Conservation (phyloP, 805 yeast species). For the Yamadazyma ubonensis region DNA sequence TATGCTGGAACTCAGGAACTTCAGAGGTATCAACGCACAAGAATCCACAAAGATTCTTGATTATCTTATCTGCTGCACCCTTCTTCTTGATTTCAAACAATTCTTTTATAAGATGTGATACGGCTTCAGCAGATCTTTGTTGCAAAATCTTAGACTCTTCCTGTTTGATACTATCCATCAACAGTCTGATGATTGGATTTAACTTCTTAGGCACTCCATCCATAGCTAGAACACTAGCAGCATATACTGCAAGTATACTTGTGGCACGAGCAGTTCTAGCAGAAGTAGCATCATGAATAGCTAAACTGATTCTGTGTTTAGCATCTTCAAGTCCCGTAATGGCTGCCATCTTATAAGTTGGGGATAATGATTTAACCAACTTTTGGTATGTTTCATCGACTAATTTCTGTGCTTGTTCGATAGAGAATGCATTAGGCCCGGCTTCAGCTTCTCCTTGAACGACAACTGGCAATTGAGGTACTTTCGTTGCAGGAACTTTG, state of each 20-base stretch:
- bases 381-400: conserved; percentile 63
- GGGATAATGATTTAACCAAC: conserved; percentile 57
- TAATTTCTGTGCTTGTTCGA: conserved; percentile 73
- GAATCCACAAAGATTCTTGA: conserved; percentile 88
- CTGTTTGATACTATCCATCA: conserved; percentile 88
- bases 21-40: conserved; percentile 94
- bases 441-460: conserved; percentile 95
- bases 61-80: conserved; percentile 84
- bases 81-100: conserved; percentile 56
- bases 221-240: conserved; percentile 67
- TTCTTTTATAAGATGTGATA: conserved; percentile 61
- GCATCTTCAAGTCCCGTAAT: conserved; percentile 77
- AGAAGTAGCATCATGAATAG: conserved; percentile 66
- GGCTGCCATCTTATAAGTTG: conserved; percentile 69
- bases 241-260: conserved; percentile 69
- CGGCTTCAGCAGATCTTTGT: conserved; percentile 63
- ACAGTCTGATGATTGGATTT: conserved; percentile 81
- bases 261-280: conserved; percentile 50
- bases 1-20: conserved; percentile 85
- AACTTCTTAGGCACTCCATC: conserved; percentile 79
- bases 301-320: conserved; percentile 59
- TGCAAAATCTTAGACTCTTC: conserved; percentile 72
- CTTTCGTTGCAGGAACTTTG: conserved; percentile 62
- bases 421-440: conserved; percentile 87
- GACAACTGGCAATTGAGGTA: conserved; percentile 82